These are phyloP conservation scores for Hypoxylon rubiginosum DNA, from an alignment of 2,329 filamentous ascomycete genomes.

Conservation along the genomic window DNA sequence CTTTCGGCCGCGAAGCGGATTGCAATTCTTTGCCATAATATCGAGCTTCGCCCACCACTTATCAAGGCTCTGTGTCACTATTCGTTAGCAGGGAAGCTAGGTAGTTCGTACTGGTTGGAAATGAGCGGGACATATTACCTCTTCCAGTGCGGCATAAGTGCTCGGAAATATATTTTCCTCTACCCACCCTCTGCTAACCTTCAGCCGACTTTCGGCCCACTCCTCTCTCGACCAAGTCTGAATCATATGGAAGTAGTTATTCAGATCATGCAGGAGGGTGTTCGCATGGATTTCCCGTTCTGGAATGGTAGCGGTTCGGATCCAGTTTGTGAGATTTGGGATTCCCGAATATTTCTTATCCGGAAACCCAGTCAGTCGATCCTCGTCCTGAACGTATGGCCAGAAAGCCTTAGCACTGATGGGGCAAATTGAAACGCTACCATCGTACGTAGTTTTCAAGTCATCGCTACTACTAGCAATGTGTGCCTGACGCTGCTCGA, in stretches of 20 bases:
- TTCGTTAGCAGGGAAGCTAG: no score
- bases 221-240: not conserved
- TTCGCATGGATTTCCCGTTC: not conserved
- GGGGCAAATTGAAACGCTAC: constrained; percentile 26
- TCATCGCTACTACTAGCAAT: not conserved
- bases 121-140: no score
- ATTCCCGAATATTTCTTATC: constrained; percentile 33
- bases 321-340: constrained; percentile 27
- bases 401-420: constrained; percentile 37
- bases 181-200: not conserved
- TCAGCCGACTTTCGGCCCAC: not conserved
- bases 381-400: constrained; percentile 7
- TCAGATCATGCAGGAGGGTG: not conserved
- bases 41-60: no score
- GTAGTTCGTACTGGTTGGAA: no score
- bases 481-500: not conserved
- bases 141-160: no score
- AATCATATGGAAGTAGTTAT: not conserved
- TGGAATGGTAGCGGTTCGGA: not conserved
- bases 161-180: not conserved
- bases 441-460: constrained; percentile 23
- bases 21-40: no score
- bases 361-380: constrained; percentile 29
- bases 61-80: no score
- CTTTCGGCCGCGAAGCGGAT: no score